Conservation (phyloP, 495 filamentous ascomycete species). For the Penicillium fimorum region DNA sequence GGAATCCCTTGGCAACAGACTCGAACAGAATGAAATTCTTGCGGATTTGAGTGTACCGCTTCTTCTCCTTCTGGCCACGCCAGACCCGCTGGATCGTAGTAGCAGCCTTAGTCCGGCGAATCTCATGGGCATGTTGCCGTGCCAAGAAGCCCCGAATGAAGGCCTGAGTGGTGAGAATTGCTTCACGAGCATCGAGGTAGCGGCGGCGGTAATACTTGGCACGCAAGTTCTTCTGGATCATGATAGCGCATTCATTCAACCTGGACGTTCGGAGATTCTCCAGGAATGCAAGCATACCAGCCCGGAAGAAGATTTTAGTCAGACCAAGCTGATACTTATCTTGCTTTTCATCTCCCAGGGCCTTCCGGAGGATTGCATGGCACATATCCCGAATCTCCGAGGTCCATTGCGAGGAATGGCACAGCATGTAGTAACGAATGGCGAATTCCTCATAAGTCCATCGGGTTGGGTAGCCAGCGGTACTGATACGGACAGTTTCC, state of each 20-base stretch:
- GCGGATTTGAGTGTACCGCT: conserved; percentile 70
- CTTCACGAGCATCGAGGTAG: conserved; percentile 80
- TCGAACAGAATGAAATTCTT: conserved; percentile 82
- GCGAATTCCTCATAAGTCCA: conserved; percentile 99
- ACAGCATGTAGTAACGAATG: conserved; percentile 96
- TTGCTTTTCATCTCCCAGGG: conserved; percentile 80
- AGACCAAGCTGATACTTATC: conserved; percentile 96
- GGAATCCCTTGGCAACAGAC: conserved; percentile 84
- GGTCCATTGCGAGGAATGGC: conserved; percentile 87
- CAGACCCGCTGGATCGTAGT: conserved; percentile 94
- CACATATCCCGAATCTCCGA: conserved; percentile 92
- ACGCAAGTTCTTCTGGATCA: conserved; percentile 98
- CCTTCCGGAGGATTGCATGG: conserved; percentile 83
- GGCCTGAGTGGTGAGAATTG: conserved; percentile 79
- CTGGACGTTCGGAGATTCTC: conserved; percentile 89
- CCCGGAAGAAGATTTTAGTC: conserved; percentile 98
- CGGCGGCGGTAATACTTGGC: conserved; percentile 92
- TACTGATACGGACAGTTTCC: conserved; percentile 97
- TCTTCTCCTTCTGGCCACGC: conserved; percentile 85
- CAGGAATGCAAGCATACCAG: conserved; percentile 96
- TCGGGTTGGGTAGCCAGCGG: conserved; percentile 93
- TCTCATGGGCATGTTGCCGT: conserved; percentile 72
- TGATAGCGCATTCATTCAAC: conserved; percentile 90
- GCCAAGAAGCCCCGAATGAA: conserved; percentile 70
- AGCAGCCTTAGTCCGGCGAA: conserved; percentile 79